These are phyloP conservation scores for Alternaria gansuensis DNA, from an alignment of 2,329 filamentous ascomycete genomes.

Conservation along the genomic window DNA sequence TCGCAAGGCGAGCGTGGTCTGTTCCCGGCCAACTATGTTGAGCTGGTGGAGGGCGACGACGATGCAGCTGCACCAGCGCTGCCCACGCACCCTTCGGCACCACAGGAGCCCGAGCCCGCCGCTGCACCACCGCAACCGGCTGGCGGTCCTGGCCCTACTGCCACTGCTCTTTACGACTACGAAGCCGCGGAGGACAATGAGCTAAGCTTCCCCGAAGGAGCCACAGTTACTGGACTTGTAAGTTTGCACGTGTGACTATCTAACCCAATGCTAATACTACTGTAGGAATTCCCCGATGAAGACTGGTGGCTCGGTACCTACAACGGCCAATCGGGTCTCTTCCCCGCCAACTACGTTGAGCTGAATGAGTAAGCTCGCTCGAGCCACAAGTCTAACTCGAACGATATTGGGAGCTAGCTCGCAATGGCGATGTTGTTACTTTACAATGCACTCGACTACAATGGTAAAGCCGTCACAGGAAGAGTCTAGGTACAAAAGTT, in stretches of 20 bases:
- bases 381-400: not conserved
- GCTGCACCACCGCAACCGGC: conserved; percentile 46
- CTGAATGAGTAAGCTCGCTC: conserved; percentile 32
- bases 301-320: conserved; percentile 98
- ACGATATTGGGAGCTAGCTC: conserved; percentile 9
- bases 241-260: conserved; percentile 49
- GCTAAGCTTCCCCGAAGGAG: conserved; percentile 86
- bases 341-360: conserved; percentile 67
- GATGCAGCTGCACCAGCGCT: conserved; percentile 48
- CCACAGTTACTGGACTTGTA: conserved; percentile 79
- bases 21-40: conserved; percentile 98
- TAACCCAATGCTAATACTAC: conserved; percentile 37
- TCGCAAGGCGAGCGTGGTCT: conserved; percentile 82
- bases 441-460: conserved; percentile 9
- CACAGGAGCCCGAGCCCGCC: conserved; percentile 47
- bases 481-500: conserved; percentile 14
- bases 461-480: not conserved
- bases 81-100: conserved; percentile 55
- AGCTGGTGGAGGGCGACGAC: conserved; percentile 72
- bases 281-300: conserved; percentile 91
- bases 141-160: conserved; percentile 67
- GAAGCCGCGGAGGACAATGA: conserved; percentile 95
- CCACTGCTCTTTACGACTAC: conserved; percentile 92
- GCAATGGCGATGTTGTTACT: conserved; percentile 3
- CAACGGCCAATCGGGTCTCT: conserved; percentile 80